Percentiles rank a stretch among this genome's conserved stretches.
phyloP scores from a whole-genome alignment of 1,139 yeast species.

The Yamadazyma diospyri region DNA sequence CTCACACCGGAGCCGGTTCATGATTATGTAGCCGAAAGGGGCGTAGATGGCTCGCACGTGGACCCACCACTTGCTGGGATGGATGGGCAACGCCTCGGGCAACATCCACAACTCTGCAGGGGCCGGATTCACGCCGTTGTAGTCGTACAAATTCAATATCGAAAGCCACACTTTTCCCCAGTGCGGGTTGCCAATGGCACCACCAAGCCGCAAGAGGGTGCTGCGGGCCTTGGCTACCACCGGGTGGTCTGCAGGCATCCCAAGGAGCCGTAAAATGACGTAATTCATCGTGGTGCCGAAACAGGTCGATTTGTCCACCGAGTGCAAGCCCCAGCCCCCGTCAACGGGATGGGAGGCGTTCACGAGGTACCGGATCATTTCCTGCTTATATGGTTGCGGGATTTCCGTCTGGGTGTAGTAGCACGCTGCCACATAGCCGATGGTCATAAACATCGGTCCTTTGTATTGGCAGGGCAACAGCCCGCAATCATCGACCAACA shows the following conservation, averaged over 20 bases:
- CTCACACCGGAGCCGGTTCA: conserved; percentile 53
- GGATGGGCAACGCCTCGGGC: conserved; percentile 78
- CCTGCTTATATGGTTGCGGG: conserved; percentile 61
- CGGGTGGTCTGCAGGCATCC: conserved; percentile 69
- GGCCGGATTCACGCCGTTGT: conserved; percentile 98
- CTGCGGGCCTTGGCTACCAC: conserved; percentile 77
- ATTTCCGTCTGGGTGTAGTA: conserved; percentile 69
- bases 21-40: conserved; percentile 79
- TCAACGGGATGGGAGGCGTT: conserved; percentile 95
- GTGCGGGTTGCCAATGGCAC: conserved; percentile 88
- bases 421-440: conserved; percentile 77
- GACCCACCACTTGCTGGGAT: conserved; percentile 99
- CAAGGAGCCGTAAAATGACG: conserved; percentile 71
- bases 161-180: conserved; percentile 98
- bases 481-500: conserved; percentile 78
- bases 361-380: conserved; percentile 77
- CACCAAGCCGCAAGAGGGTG: conserved; percentile 72
- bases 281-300: conserved; percentile 93
- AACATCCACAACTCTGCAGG: conserved; percentile 94
- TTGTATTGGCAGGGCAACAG: conserved; percentile 89
- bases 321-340: conserved; percentile 99
- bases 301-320: conserved; percentile 88
- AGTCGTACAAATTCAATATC: conserved; percentile 71
- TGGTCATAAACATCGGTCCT: conserved; percentile 97
- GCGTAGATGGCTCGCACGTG: conserved; percentile 92